Conservation (phyloP, 805 yeast genomes). For the Wickerhamiella azyma region DNA sequence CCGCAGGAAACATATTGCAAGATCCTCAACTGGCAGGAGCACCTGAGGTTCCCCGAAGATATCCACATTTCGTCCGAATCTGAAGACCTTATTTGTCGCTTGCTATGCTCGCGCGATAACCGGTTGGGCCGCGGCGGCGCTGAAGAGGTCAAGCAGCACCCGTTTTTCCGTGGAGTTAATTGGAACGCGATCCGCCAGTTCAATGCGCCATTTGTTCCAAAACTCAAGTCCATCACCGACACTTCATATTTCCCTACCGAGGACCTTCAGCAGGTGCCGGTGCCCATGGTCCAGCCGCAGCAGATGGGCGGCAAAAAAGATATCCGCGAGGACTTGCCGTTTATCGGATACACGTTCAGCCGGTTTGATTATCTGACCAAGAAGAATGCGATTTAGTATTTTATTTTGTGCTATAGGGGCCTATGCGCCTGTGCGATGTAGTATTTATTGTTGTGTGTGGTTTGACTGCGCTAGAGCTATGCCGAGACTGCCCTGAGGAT, state of each 20-base stretch:
- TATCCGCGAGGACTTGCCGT: conserved; percentile 81
- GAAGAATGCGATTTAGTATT: conserved; percentile 27
- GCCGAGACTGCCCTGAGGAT: conserved; percentile 1
- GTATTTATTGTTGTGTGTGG: neutral
- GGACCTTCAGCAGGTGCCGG: conserved; percentile 85
- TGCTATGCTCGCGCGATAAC: conserved; percentile 64
- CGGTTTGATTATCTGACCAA: conserved; percentile 80
- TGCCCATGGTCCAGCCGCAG: conserved; percentile 41
- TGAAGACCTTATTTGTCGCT: conserved; percentile 67
- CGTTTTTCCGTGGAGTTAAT: conserved; percentile 90
- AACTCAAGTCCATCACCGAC: conserved; percentile 81
- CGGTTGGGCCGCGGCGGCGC: conserved; percentile 90
- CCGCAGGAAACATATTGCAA: conserved; percentile 89
- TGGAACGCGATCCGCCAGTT: conserved; percentile 82
- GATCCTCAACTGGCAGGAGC: conserved; percentile 82
- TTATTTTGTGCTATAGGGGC: no score
- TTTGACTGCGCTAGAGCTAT: no score
- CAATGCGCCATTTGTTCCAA: conserved; percentile 89
- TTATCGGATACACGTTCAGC: conserved; percentile 92
- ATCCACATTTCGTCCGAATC: conserved; percentile 79
- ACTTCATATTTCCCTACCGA: conserved; percentile 97
- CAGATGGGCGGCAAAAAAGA: conserved; percentile 46
- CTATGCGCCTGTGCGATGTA: no score
- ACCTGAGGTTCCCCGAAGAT: conserved; percentile 80
- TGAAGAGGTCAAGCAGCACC: conserved; percentile 76